Evolutionary conservation across 352 stramenopile species (phyloP).

Genomic region (Pythium guiyangense): DNA sequence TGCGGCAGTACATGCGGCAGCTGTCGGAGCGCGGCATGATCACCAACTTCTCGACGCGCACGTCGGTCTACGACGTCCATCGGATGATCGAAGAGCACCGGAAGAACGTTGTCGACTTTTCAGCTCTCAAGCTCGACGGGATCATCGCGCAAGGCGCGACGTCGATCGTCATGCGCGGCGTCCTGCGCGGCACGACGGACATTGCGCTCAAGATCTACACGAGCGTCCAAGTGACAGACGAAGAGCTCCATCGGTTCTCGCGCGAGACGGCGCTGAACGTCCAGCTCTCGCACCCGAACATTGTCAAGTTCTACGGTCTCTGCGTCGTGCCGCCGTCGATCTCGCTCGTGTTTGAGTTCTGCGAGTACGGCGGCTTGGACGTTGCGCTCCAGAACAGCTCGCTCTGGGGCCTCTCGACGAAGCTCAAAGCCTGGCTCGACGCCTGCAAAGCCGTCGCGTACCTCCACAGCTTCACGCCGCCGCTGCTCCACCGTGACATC

Average conservation of each 20-base stretch:
- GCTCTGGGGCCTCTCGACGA: conserved; percentile 56
- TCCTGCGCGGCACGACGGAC: conserved; percentile 40
- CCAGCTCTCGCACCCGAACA: conserved; percentile 78
- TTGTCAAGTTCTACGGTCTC: conserved; percentile 77
- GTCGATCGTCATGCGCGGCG: conserved; percentile 79
- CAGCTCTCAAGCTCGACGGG: conserved; percentile 59
- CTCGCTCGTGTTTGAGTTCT: conserved; percentile 86
- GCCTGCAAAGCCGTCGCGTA: conserved; percentile 77
- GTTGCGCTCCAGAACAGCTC: conserved; percentile 47
- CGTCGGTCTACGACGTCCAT: conserved; percentile 85
- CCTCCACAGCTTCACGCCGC: conserved; percentile 78
- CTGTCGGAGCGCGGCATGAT: conserved; percentile 82
- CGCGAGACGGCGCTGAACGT: conserved; percentile 78
- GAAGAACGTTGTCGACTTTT: conserved; percentile 82
- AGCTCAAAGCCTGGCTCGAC: conserved; percentile 84
- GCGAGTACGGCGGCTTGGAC: conserved; percentile 76
- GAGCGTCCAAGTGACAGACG: conserved; percentile 74
- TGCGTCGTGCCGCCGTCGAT: conserved; percentile 83
- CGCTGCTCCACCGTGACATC: conserved; percentile 78
- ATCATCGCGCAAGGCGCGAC: conserved; percentile 79
- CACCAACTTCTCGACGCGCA: conserved; percentile 85
- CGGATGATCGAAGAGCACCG: conserved; percentile 85
- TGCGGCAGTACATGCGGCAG: conserved; percentile 70
- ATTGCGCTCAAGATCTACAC: conserved; percentile 88
- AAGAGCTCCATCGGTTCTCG: conserved; percentile 79